These are phyloP conservation scores for Aegilops sharonensis DNA, from an alignment of 176 grass and related monocot species.

Conservation along the genomic window DNA sequence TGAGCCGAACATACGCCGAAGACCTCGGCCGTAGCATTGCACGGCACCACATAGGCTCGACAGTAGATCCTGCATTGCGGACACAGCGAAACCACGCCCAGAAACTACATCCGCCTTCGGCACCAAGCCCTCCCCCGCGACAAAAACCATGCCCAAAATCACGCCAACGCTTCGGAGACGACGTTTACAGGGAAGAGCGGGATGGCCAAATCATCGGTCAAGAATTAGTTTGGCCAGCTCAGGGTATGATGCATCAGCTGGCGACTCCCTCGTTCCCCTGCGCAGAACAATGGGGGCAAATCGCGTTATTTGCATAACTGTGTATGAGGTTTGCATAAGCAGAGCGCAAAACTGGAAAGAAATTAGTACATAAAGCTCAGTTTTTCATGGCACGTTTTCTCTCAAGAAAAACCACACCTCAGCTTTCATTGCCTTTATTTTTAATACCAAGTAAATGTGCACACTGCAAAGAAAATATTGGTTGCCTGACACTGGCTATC, in stretches of 20 bases:
- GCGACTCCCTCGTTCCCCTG: not conserved
- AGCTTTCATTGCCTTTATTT: not conserved
- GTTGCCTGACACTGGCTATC: not conserved
- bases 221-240: not conserved
- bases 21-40: no score
- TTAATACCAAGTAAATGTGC: not conserved
- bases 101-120: no score
- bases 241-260: not conserved
- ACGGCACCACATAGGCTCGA: not conserved
- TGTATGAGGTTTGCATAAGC: not conserved
- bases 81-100: no score
- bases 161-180: not conserved
- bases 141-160: not conserved
- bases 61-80: not conserved
- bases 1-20: no score
- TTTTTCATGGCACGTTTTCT: not conserved
- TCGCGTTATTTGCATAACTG: not conserved
- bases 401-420: not conserved
- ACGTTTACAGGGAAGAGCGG: constrained; percentile 9
- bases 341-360: not conserved
- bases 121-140: no score
- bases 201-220: not conserved
- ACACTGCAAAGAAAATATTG: not conserved
- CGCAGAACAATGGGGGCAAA: not conserved
- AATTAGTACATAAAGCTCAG: not conserved